Evolutionary conservation across 345 rosid genomes (phyloP).

Genomic region (Citrus medica): DNA sequence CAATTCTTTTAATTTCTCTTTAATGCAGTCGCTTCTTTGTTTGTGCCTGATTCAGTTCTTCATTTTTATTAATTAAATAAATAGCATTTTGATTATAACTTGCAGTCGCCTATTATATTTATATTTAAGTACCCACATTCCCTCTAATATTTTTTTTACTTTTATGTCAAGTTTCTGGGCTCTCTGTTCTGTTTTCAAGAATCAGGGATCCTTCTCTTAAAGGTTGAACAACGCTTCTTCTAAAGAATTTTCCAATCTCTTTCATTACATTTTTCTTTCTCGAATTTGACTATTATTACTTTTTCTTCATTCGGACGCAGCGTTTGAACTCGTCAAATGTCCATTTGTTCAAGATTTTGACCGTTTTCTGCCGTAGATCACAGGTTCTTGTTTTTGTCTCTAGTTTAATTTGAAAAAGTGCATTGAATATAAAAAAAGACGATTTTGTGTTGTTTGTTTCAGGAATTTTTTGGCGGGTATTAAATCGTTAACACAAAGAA

Average conservation of each 20-base stretch:
- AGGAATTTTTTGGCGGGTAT: slow-evolving; percentile 25
- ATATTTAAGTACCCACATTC: background rate
- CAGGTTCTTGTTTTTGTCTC: background rate
- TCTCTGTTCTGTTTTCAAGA: slow-evolving; percentile 15
- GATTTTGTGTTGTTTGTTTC: background rate
- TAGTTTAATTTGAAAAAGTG: background rate
- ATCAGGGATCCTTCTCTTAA: slow-evolving; percentile 17
- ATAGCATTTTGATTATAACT: background rate
- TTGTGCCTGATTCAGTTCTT: too few species aligned
- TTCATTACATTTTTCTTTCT: background rate
- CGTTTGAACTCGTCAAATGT: background rate
- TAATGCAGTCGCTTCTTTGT: background rate
- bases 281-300: background rate
- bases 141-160: background rate
- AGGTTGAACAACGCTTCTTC: slow-evolving; percentile 24
- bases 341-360: background rate
- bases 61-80: too few species aligned
- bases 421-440: background rate
- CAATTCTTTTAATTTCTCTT: background rate
- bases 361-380: background rate
- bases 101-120: background rate
- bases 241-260: background rate
- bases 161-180: slow-evolving; percentile 30
- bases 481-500: background rate
- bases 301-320: background rate